phyloP scores from a whole-genome alignment of 208 protist genomes.

The Leishmania mexicana region DNA sequence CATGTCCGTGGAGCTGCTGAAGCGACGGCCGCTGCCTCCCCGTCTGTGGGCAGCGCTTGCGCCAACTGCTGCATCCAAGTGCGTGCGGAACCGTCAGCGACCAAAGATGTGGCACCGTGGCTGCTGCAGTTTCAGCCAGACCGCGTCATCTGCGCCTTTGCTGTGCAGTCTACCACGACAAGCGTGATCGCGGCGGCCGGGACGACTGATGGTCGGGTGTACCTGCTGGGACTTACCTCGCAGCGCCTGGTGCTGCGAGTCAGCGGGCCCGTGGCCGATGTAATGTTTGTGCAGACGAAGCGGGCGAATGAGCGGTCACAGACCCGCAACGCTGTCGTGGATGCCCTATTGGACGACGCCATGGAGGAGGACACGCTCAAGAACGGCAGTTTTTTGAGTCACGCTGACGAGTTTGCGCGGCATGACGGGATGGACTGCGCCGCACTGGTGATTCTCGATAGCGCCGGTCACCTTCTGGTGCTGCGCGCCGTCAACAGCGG shows the following conservation, averaged over 20 bases:
- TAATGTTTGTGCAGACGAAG: conserved; percentile 55
- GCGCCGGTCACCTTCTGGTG: conserved; percentile 62
- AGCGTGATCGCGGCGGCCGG: conserved; percentile 53
- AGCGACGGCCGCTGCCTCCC: background rate
- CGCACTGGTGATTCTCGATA: conserved; percentile 71
- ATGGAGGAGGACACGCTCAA: conserved; percentile 10
- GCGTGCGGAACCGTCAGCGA: conserved; percentile 3
- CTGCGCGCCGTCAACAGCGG: conserved; percentile 51
- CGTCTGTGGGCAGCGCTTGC: background rate
- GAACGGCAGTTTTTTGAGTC: conserved; percentile 15
- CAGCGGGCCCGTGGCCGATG: conserved; percentile 73
- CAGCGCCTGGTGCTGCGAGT: conserved; percentile 43
- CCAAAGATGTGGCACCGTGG: conserved; percentile 46
- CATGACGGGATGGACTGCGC: conserved; percentile 20
- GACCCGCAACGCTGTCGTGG: conserved; percentile 36
- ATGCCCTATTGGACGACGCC: conserved; percentile 35
- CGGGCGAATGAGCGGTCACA: conserved; percentile 2
- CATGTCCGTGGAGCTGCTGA: background rate
- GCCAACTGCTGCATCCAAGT: background rate
- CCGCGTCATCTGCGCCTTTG: conserved; percentile 56
- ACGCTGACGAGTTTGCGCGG: conserved; percentile 7
- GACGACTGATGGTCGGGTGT: conserved; percentile 62
- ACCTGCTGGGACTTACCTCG: conserved; percentile 37
- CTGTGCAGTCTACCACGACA: conserved; percentile 42
- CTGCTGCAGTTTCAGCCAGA: conserved; percentile 29